phyloP scores from a whole-genome alignment of 805 yeast genomes.

The Priceomyces medius region DNA sequence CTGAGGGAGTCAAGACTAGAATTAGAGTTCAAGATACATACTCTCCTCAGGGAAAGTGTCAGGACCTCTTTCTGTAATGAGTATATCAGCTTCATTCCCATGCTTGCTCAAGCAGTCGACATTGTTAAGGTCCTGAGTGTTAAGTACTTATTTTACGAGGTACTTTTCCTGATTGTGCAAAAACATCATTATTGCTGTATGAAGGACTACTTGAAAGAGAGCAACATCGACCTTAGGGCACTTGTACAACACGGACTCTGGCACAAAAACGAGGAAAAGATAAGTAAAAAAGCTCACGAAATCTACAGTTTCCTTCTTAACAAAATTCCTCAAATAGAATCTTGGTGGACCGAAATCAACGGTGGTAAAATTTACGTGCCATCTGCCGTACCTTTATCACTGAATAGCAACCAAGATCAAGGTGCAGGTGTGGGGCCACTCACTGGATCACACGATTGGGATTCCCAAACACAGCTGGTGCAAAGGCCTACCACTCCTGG shows the following conservation, averaged over 20 bases:
- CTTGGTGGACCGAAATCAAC: conserved; percentile 14
- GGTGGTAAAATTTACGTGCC: conserved; percentile 13
- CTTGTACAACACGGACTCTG: conserved; percentile 37
- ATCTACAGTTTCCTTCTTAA: conserved; percentile 17
- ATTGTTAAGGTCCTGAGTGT: conserved; percentile 14
- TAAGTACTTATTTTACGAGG: conserved; percentile 26
- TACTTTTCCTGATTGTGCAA: conserved; percentile 19
- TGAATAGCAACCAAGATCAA: neutral
- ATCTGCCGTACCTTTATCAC: conserved; percentile 7
- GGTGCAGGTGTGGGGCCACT: neutral
- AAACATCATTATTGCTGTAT: conserved; percentile 36
- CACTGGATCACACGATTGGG: neutral
- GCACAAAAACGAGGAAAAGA: conserved; percentile 20
- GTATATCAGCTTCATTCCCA: conserved; percentile 29
- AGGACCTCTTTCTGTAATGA: conserved; percentile 26
- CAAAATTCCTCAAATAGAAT: conserved; percentile 6
- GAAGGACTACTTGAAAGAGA: conserved; percentile 26
- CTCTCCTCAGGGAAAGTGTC: conserved; percentile 16
- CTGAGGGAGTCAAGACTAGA: conserved; percentile 11
- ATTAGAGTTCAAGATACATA: conserved; percentile 15
- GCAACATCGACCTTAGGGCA: conserved; percentile 22
- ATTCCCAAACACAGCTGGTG: neutral
- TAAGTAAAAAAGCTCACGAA: conserved; percentile 22
- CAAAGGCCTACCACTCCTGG: conserved; percentile 17
- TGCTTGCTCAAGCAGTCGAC: conserved; percentile 34